Evolutionary conservation across 2,329 filamentous ascomycete genomes (phyloP), one percentile per base, ranked within the genome.

Genomic region (Zasmidium cellare): DNA sequence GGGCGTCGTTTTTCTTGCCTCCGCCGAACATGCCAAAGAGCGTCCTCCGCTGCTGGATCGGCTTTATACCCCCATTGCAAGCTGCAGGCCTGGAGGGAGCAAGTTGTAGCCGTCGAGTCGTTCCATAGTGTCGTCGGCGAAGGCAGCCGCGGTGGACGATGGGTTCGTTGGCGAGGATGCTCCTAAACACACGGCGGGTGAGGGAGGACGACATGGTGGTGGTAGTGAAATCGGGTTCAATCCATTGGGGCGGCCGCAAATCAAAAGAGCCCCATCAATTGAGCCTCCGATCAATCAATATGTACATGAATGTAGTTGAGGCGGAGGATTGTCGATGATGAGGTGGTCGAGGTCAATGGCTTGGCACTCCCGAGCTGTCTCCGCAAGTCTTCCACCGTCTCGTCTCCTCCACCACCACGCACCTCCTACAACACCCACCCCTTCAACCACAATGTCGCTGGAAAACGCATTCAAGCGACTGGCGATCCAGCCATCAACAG

Each of bases 21-120:
- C 86, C 85, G 61, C 86, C 85, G 61, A 89, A 72, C 56, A 71
- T 63, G 54, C 58, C 83, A 66, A 92, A 81, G 57, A 92, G 85
- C 2, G 82, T 81, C 61, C 87, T 78, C 50, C 78, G 75, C 62
- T 66, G 66, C 9, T 53, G 51, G 23, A 47, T 23, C 16, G 19
- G n/a, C n/a, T n/a, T n/a, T n/a, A n/a, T n/a, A n/a, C n/a, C 18
- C 19, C 38, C 51, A 31, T 53, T 9, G 14, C 18, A 18, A 16
- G 16, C 24, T 51, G 22, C 9, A 25, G 24, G 12, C 31, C 49
- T 18, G 19, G 16, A 45, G 25, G 18, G 18, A 45, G 24, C 24
- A 51, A 53, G 55, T 59, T 24, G 19, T 41, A 14, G 35, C 35
- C 35, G 35, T 41, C 35, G 35, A 28, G 11, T 28, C 25, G 56